Conservation (phyloP, 1,284 basidiomycete species). For the Gymnopus androsaceus region DNA sequence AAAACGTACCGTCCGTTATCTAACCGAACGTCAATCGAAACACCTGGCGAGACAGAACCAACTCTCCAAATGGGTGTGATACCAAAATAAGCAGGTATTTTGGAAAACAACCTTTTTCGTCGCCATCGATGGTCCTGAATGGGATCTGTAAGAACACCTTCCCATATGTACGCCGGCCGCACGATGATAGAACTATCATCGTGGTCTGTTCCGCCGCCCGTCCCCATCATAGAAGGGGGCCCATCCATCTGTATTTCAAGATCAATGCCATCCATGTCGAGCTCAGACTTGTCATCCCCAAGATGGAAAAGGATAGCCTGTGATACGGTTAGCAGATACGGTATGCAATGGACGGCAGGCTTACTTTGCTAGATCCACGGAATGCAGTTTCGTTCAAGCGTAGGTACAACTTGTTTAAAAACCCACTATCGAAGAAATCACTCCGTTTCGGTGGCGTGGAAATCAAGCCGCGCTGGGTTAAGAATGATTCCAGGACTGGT, state of each 20-base stretch:
- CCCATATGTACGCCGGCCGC: conserved; percentile 68
- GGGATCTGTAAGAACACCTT: conserved; percentile 66
- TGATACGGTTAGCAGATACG: conserved; percentile 15
- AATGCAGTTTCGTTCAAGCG: conserved; percentile 77
- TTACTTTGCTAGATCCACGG: conserved; percentile 50
- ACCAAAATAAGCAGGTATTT: conserved; percentile 68
- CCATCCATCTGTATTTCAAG: conserved; percentile 44
- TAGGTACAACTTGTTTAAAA: conserved; percentile 77
- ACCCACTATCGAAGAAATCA: conserved; percentile 66
- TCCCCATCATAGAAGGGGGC: conserved; percentile 56
- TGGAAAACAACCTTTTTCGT: conserved; percentile 46
- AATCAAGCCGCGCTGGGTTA: conserved; percentile 63
- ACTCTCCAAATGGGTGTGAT: conserved; percentile 62
- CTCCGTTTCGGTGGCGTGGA: conserved; percentile 46
- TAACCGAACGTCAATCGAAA: conserved; percentile 60
- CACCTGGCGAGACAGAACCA: conserved; percentile 49
- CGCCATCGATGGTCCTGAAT: conserved; percentile 39
- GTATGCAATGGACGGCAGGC: conserved; percentile 19
- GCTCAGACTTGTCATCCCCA: conserved; percentile 50
- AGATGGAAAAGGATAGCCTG: conserved; percentile 66
- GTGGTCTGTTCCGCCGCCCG: conserved; percentile 74
- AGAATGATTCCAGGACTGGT: conserved; percentile 63
- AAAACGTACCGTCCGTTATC: conserved; percentile 60
- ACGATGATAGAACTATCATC: conserved; percentile 61
- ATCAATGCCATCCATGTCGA: conserved; percentile 65